Evolutionary conservation across 768 basidiomycete genomes (phyloP), one percentile per base, ranked within the genome.

Genomic region (Boletus eberwhitei): DNA sequence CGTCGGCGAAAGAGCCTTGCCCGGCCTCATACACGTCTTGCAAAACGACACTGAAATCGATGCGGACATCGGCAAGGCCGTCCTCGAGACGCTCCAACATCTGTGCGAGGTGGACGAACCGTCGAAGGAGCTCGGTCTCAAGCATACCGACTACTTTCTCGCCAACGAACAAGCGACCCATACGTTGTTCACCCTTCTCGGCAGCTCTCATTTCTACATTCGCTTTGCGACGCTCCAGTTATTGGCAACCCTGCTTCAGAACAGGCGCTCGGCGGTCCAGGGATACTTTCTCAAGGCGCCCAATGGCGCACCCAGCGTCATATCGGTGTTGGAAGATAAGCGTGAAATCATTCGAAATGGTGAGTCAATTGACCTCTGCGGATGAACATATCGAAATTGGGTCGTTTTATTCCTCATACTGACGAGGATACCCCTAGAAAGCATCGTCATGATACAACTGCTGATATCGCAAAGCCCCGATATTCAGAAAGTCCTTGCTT

Each of bases 401-500:
- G 16, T 42, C 12, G 13, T 19, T 14, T 19, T 45, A 7, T 35
- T 36, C 3, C 14, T 9, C 31, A 19, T 46, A 22, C 54, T 68
- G 47, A 69, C 47, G 45, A 50, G 36, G 32, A 38, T 47, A 35
- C 38, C 58, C 59, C 62, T 73, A 91, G 92, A 98, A 80, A 87
- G 85, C 22, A 83, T 97, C 37, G 77, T 85, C 16, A 84, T 95
- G 73, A 79, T 94, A 34, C 90, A 95, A 57, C 76, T 84, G 6
- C 77, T 99, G 14, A 83, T 89, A 36, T 83, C 85, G 0, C 88
- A 94, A 61, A 98, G 90, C 62, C 83, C 90, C 32, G 93, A 98
- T 68, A 90, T 99, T 35, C 96, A 98, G 66, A 98, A 98, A 72
- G 85, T 98, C 31, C 83, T 98, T 42, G 93, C 95, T 0, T 99